A percentile compares a stretch with the other conserved stretches of the same genome.
Conservation (phyloP, 176 grass and related monocot species). For the Phoenix dactylifera region DNA sequence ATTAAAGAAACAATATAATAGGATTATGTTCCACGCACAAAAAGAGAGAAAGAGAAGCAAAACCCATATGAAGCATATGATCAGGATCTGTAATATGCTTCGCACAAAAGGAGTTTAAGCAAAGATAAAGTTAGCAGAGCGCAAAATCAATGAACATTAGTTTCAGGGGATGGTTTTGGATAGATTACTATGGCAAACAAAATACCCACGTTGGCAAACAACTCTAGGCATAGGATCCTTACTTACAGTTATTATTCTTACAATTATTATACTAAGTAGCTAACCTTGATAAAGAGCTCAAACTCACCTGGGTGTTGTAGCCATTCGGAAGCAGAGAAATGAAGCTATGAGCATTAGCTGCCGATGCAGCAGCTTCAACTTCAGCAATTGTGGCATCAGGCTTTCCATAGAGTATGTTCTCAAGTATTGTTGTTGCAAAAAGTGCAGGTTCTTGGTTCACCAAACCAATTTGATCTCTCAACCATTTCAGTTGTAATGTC, state of each 20-base stretch:
- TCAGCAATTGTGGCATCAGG: conserved; percentile 82
- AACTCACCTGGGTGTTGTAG: conserved; percentile 68
- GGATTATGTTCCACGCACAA: not conserved
- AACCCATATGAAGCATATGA: too few relatives aligned
- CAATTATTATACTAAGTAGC: too few relatives aligned
- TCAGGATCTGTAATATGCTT: too few relatives aligned
- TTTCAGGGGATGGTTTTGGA: too few relatives aligned
- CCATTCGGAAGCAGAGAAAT: conserved; percentile 83
- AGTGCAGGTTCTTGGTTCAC: conserved; percentile 99
- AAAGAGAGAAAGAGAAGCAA: too few relatives aligned
- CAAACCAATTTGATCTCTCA: conserved; percentile 93
- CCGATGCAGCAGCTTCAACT: conserved; percentile 76
- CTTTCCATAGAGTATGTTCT: conserved; percentile 95
- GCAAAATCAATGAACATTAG: too few relatives aligned
- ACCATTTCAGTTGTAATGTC: conserved; percentile 75
- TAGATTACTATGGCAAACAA: too few relatives aligned
- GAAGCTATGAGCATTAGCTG: conserved; percentile 95
- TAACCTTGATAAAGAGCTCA: not conserved
- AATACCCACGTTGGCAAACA: too few relatives aligned
- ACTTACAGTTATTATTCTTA: too few relatives aligned
- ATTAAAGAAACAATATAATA: conserved; percentile 3
- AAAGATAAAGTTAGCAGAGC: too few relatives aligned
- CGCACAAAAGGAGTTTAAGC: too few relatives aligned
- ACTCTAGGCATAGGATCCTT: too few relatives aligned
- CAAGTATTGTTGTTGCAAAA: conserved; percentile 89